Base-by-base conservation (phyloP, 1,284 basidiomycete genomes). In the Cutaneotrichosporon curvatum region DNA sequence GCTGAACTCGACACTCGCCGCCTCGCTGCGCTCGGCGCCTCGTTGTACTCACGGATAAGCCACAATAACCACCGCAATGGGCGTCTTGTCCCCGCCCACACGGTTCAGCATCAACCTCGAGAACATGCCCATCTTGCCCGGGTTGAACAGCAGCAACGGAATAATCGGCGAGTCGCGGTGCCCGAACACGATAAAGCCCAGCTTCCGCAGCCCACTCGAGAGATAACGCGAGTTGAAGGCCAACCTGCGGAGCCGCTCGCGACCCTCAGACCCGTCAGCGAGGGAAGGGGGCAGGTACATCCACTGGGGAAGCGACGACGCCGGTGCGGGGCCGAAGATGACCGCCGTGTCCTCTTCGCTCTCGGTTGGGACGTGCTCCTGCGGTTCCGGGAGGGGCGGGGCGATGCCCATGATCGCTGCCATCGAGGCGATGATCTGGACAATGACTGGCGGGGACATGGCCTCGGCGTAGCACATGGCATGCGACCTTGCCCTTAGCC, bases 181-280 rank as follows among this genome's bases (percentile, higher is more conserved):
- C 1, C 94, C 91, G 62, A 92, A 97, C 9, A 89, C 86, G 75
- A 98, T 95, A 77, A 98, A 98, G 0, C 94, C 95, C 33, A 98
- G 81, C 69, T 91, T 94, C 60, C 81, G 78, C 45, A 98, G 78
- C 4, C 85, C 94, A n/a, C n/a, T n/a, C 8, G 80, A 80, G 54
- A 98, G 82, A 74, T 97, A 98, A 12, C 90, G 82, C 20, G 87
- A 79, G 75, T 97, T 98, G 80, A 98, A 98, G 0, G 91, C 90
- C 20, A 98, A 77, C 25, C 94, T 81, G 35, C 84, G 81, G 11
- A 98, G 76, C 28, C 92, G 82, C 58, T 82, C 79, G 21, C 76
- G 75, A 15, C 94, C 94, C 71, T 97, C 91, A 1, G 77, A 75
- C 25, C 90, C 90, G 36, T 89, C 86, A 19, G 82, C 73, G 46